These are phyloP conservation scores for Aphanoascus verrucosus DNA, from an alignment of 2,329 filamentous ascomycete species.

Conservation along the genomic window DNA sequence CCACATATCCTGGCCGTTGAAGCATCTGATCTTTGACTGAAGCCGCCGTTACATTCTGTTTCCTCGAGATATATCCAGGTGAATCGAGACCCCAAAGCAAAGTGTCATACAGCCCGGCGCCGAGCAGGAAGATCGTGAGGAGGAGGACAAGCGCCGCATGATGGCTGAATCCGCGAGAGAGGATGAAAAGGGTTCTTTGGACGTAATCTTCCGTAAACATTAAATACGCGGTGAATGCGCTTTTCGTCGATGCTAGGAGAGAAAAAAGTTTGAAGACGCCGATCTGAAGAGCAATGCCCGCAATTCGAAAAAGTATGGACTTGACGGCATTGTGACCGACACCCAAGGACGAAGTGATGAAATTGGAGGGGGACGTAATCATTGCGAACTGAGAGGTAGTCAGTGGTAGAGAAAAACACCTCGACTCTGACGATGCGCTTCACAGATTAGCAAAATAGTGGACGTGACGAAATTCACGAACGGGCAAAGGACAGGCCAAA, in stretches of 20 bases:
- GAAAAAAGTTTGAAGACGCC: conserved; percentile 14
- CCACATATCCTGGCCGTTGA: conserved; percentile 10
- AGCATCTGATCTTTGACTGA: conserved; percentile 9
- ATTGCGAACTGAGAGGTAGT: neutral
- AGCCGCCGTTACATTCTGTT: conserved; percentile 9
- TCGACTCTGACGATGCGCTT: neutral
- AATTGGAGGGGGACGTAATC: conserved; percentile 5
- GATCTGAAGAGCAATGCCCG: conserved; percentile 12
- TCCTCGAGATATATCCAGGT: conserved; percentile 9
- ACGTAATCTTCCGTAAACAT: conserved; percentile 16
- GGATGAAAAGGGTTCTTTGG: conserved; percentile 12
- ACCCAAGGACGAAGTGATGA: conserved; percentile 11
- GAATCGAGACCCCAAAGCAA: conserved; percentile 15
- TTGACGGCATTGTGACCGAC: conserved; percentile 15
- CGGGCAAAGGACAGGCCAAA: neutral
- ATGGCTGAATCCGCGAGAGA: conserved; percentile 12
- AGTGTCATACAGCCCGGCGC: conserved; percentile 12
- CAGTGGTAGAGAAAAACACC: neutral
- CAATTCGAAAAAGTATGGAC: conserved; percentile 14
- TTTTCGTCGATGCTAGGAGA: conserved; percentile 10
- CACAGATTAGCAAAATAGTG: neutral
- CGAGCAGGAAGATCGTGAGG: conserved; percentile 12
- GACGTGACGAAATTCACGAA: neutral
- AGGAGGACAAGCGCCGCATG: conserved; percentile 12
- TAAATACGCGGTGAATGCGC: conserved; percentile 13